phyloP scores from a whole-genome alignment of 1,284 basidiomycete genomes.

The Leccinum subfulvum region DNA sequence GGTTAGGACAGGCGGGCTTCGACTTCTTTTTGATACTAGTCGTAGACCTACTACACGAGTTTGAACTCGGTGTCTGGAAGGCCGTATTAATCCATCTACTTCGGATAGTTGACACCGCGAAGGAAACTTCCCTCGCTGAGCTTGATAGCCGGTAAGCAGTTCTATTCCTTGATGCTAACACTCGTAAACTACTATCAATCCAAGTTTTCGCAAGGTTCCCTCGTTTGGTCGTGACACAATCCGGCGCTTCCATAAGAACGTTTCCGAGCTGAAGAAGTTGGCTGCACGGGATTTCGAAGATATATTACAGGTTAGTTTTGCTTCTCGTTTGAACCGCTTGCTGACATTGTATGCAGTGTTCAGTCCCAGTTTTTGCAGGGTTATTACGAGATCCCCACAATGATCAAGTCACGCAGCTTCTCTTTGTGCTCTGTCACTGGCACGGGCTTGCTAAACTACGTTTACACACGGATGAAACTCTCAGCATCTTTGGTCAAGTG shows the following conservation, averaged over 20 bases:
- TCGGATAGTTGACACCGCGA: background rate
- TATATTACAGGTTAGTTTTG: background rate
- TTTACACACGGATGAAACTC: background rate
- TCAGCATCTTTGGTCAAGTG: background rate
- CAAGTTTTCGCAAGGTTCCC: too few species aligned
- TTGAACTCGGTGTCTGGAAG: constrained; percentile 1
- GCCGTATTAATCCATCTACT: background rate
- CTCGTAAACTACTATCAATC: too few species aligned
- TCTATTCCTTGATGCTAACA: too few species aligned
- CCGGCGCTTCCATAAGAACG: too few species aligned
- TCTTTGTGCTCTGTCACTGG: background rate
- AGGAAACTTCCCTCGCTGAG: background rate
- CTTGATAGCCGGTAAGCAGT: too few species aligned
- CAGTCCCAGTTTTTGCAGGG: background rate
- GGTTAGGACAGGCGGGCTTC: background rate
- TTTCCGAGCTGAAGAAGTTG: too few species aligned
- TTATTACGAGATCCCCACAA: background rate
- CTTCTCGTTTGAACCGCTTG: background rate
- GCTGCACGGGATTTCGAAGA: too few species aligned
- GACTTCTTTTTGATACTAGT: background rate
- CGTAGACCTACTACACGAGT: background rate
- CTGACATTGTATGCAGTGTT: background rate
- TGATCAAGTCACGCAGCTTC: too few species aligned
- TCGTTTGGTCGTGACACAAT: too few species aligned
- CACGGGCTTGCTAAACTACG: background rate